phyloP scores from a whole-genome alignment of 257 asterid species.

The Asclepias syriaca region DNA sequence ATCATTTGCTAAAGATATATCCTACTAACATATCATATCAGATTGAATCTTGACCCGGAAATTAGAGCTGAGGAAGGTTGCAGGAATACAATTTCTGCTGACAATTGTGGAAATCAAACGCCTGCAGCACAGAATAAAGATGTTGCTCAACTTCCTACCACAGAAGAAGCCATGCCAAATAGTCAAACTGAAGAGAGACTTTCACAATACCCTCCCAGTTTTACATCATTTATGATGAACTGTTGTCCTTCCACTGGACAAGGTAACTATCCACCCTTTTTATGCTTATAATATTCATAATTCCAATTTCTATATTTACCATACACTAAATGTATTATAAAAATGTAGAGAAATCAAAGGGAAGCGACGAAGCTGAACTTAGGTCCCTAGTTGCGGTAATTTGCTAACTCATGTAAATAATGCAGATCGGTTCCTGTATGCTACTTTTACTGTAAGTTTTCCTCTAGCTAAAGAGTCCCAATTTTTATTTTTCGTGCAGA shows the following conservation, averaged over 20 bases:
- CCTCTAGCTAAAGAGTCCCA: slow-evolving; percentile 8
- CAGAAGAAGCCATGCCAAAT: slow-evolving; percentile 26
- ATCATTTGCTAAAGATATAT: not conserved
- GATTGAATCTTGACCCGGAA: not conserved
- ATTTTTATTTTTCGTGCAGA: slow-evolving; percentile 42
- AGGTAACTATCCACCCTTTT: slow-evolving; percentile 26
- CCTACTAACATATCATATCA: not conserved
- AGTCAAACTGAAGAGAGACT: slow-evolving; percentile 33
- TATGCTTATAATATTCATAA: slow-evolving; percentile 9
- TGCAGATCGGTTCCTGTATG: not conserved
- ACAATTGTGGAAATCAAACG: slow-evolving; percentile 28
- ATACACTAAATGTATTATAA: slow-evolving; percentile 18
- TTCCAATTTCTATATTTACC: slow-evolving; percentile 6
- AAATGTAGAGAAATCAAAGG: slow-evolving; percentile 37
- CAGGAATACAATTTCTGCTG: slow-evolving; percentile 34
- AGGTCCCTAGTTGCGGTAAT: slow-evolving; percentile 64
- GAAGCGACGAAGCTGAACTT: slow-evolving; percentile 32
- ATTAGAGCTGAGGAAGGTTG: slow-evolving; percentile 34
- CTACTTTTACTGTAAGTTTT: not conserved
- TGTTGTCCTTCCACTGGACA: slow-evolving; percentile 49
- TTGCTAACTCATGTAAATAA: not conserved
- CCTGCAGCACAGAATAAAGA: slow-evolving; percentile 25
- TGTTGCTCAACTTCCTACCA: slow-evolving; percentile 30
- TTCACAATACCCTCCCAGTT: slow-evolving; percentile 68
- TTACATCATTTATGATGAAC: slow-evolving; percentile 58